These are phyloP conservation scores for Crithidia bombi DNA, from an alignment of 208 protist species.

Conservation along the genomic window DNA sequence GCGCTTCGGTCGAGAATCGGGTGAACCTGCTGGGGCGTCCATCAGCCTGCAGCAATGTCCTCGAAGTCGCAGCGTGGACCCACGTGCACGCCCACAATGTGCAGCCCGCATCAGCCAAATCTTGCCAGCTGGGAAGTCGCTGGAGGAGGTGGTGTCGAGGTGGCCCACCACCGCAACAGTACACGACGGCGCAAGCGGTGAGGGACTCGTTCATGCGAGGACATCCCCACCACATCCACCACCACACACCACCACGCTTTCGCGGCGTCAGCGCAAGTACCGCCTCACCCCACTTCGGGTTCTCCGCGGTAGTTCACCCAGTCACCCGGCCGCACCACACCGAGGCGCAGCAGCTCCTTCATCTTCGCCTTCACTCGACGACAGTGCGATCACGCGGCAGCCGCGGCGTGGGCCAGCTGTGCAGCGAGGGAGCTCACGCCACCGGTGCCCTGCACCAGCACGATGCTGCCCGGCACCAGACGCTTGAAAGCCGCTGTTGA, in stretches of 20 bases:
- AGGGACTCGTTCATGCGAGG: constrained; percentile 36
- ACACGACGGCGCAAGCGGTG: constrained; percentile 20
- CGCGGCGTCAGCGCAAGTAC: constrained; percentile 29
- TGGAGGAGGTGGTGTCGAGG: neutral
- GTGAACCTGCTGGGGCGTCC: constrained; percentile 19
- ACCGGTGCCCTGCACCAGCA: constrained; percentile 44
- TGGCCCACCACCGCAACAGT: constrained; percentile 20
- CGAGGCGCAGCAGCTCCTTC: constrained; percentile 25
- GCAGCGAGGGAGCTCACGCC: constrained; percentile 43
- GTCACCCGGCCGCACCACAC: constrained; percentile 28
- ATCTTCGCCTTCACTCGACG: constrained; percentile 35
- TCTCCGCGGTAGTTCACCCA: constrained; percentile 41
- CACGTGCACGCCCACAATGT: constrained; percentile 29
- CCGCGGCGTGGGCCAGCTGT: constrained; percentile 37
- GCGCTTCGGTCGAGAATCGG: constrained; percentile 19
- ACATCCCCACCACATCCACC: constrained; percentile 36
- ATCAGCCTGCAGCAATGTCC: constrained; percentile 40
- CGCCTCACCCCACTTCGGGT: constrained; percentile 33
- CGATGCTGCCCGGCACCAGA: constrained; percentile 34
- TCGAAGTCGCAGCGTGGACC: constrained; percentile 38
- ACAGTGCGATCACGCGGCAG: constrained; percentile 38
- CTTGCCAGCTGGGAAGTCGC: constrained; percentile 18
- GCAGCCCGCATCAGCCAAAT: constrained; percentile 32
- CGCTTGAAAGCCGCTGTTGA: constrained; percentile 31
- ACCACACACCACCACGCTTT: constrained; percentile 34